These are phyloP conservation scores for Butyriboletus appendiculatus DNA, from an alignment of 1,284 basidiomycete genomes.

Conservation along the genomic window DNA sequence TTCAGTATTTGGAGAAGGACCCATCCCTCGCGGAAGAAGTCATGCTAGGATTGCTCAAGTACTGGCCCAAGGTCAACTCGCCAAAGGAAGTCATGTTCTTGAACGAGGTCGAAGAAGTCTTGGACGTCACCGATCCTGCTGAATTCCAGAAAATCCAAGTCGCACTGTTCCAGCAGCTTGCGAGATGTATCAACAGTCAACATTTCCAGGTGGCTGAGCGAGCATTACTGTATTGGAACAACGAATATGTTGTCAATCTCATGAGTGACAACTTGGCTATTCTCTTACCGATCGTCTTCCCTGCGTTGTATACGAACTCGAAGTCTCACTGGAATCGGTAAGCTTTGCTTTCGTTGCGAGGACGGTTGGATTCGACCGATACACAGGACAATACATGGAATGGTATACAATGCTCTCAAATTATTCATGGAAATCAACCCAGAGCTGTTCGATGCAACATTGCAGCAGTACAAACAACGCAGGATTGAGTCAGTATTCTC, in stretches of 20 bases:
- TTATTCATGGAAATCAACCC: constrained; percentile 99
- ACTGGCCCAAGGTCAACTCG: constrained; percentile 99
- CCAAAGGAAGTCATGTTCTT: constrained; percentile 99
- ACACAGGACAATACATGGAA: constrained; percentile 92
- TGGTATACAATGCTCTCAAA: constrained; percentile 99
- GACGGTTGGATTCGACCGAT: constrained; percentile 13
- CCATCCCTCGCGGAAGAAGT: constrained; percentile 93
- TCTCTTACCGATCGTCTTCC: constrained; percentile 96
- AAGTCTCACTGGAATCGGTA: constrained; percentile 98
- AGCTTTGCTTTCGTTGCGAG: constrained; percentile 33
- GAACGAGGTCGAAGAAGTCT: constrained; percentile 98
- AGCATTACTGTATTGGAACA: constrained; percentile 96
- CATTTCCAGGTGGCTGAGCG: constrained; percentile 99
- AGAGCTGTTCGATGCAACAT: constrained; percentile 91
- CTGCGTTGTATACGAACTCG: constrained; percentile 96
- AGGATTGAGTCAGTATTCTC: constrained; percentile 69
- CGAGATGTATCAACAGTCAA: constrained; percentile 97
- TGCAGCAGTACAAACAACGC: constrained; percentile 92
- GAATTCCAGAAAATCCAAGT: constrained; percentile 98
- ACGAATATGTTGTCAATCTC: constrained; percentile 99
- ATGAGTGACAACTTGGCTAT: constrained; percentile 95
- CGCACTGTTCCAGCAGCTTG: constrained; percentile 92
- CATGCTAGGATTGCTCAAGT: constrained; percentile 91
- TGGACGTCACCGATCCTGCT: constrained; percentile 96
- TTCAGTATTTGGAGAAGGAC: constrained; percentile 99